phyloP scores from a whole-genome alignment of 1,139 yeast genomes.

The Candida dubliniensis region DNA sequence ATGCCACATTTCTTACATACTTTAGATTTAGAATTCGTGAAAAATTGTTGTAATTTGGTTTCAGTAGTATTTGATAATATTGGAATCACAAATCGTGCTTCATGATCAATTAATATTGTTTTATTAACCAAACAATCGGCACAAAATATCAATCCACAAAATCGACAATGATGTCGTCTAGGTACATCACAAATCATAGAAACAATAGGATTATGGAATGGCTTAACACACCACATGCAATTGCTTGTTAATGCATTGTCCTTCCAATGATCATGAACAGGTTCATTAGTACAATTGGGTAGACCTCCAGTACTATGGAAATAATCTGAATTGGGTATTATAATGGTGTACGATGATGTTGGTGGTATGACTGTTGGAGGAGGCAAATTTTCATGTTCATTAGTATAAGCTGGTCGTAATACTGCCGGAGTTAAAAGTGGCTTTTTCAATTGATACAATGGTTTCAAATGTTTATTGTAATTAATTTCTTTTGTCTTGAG shows the following conservation, averaged over 20 bases:
- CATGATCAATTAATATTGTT: conserved; percentile 30
- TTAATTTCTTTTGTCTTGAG: conserved; percentile 15
- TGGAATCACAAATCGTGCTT: conserved; percentile 42
- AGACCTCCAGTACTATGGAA: background rate
- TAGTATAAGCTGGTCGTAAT: conserved; percentile 29
- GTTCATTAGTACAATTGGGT: conserved; percentile 22
- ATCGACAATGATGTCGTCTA: conserved; percentile 44
- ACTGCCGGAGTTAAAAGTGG: conserved; percentile 47
- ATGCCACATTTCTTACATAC: conserved; percentile 42
- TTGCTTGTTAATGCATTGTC: conserved; percentile 37
- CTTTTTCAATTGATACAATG: conserved; percentile 38
- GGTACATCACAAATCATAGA: conserved; percentile 12
- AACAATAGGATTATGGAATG: conserved; percentile 31
- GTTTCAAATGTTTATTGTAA: conserved; percentile 15
- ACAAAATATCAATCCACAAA: conserved; percentile 44
- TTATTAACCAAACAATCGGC: conserved; percentile 31
- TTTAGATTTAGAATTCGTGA: conserved; percentile 20
- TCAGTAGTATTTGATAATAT: conserved; percentile 20
- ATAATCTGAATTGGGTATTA: background rate
- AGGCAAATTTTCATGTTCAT: conserved; percentile 4
- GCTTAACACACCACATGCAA: conserved; percentile 44
- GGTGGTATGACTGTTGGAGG: conserved; percentile 1
- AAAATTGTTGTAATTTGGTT: background rate
- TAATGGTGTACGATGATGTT: conserved; percentile 6
- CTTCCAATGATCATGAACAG: conserved; percentile 46